These are phyloP conservation scores for Fusarium sp. DNA, from an alignment of 2,329 filamentous ascomycete genomes.

Conservation along the genomic window DNA sequence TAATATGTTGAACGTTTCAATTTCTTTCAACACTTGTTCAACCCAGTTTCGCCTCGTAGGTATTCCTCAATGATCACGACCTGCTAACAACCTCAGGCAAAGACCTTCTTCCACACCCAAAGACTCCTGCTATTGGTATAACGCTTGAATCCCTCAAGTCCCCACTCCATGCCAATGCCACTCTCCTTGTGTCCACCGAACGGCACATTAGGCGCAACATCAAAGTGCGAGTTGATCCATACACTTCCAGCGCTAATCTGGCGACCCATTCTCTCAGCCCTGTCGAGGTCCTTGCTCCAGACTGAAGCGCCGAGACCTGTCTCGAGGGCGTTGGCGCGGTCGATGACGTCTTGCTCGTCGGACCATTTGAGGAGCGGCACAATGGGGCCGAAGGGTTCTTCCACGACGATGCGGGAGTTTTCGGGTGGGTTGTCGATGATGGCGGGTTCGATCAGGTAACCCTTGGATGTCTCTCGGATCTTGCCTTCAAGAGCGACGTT, in stretches of 20 bases:
- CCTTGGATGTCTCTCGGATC: constrained; percentile 47
- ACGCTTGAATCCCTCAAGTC: constrained; percentile 39
- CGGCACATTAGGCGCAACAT: constrained; percentile 51
- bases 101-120: background rate
- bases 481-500: constrained; percentile 52
- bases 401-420: constrained; percentile 64
- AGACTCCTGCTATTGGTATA: constrained; percentile 7
- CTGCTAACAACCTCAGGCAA: background rate
- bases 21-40: too few relatives aligned
- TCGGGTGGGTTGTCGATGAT: constrained; percentile 72
- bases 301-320: constrained; percentile 69
- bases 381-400: constrained; percentile 69
- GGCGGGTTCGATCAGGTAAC: constrained; percentile 69
- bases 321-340: constrained; percentile 63
- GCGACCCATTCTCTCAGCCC: constrained; percentile 63
- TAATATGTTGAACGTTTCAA: too few relatives aligned
- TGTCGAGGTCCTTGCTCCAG: constrained; percentile 64
- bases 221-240: constrained; percentile 68
- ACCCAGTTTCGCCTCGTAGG: too few relatives aligned
- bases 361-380: constrained; percentile 72
- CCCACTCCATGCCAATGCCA: constrained; percentile 61
- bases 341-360: constrained; percentile 69
- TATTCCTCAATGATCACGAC: too few relatives aligned
- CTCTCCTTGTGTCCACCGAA: constrained; percentile 66
- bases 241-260: constrained; percentile 68